Evolutionary conservation across 257 asterid species (phyloP).

Genomic region (Solanum dulcamara): DNA sequence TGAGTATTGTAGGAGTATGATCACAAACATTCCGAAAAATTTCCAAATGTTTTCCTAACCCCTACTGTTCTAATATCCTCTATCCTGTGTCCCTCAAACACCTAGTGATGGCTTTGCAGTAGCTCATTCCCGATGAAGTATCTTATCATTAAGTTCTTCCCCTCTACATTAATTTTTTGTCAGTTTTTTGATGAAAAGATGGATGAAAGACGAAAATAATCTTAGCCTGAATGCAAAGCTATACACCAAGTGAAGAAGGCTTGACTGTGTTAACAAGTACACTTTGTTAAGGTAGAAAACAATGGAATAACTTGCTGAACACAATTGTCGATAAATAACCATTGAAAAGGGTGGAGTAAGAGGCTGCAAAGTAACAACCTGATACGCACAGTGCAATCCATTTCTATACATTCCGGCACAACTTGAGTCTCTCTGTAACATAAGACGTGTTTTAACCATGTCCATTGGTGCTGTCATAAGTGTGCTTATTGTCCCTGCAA

Average conservation of each 20-base stretch:
- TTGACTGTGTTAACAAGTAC: not conserved
- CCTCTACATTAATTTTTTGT: not conserved
- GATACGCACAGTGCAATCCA: conserved; percentile 83
- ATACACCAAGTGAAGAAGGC: not conserved
- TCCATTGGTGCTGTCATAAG: conserved; percentile 82
- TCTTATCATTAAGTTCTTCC: not conserved
- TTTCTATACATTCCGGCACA: conserved; percentile 53
- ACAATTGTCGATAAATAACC: not conserved
- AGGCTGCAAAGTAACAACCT: conserved; percentile 36
- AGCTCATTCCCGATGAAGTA: not conserved
- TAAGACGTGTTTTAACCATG: conserved; percentile 92
- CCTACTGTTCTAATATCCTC: not conserved
- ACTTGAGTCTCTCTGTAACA: conserved; percentile 76
- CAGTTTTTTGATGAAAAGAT: not conserved
- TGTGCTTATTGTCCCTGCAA: conserved; percentile 81
- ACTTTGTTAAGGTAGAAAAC: not conserved
- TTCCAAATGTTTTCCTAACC: not conserved
- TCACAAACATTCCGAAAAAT: not conserved
- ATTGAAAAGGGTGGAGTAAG: not conserved
- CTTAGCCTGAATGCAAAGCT: not conserved
- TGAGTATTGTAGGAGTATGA: not conserved
- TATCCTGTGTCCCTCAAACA: not conserved
- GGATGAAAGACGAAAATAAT: not conserved
- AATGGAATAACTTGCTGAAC: not conserved
- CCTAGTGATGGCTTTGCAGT: not conserved